Conservation (phyloP, 1,139 yeast genomes). For the Wickerhamiella infanticola region DNA sequence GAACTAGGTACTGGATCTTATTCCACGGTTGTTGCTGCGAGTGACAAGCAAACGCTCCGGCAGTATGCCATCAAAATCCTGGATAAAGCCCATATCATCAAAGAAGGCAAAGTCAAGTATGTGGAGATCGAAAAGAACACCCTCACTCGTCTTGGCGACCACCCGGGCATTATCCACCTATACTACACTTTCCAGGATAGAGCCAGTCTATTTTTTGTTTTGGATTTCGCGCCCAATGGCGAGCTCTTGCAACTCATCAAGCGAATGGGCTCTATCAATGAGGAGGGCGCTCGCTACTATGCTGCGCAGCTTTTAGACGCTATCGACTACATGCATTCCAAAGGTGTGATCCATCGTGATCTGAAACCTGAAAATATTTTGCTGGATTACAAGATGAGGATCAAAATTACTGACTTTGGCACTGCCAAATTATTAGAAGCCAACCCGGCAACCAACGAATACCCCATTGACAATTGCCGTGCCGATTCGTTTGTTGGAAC, state of each 20-base stretch:
- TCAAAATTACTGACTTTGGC: slow-evolving; percentile 95
- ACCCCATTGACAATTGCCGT: slow-evolving; percentile 36
- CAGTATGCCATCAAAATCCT: slow-evolving; percentile 84
- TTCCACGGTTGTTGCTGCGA: slow-evolving; percentile 80
- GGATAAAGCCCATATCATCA: slow-evolving; percentile 85
- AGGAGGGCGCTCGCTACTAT: slow-evolving; percentile 57
- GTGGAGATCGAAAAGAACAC: slow-evolving; percentile 94
- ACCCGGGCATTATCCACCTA: slow-evolving; percentile 75
- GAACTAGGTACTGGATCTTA: slow-evolving; percentile 93
- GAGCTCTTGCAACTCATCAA: slow-evolving; percentile 71
- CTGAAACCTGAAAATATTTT: slow-evolving; percentile 82
- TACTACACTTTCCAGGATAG: slow-evolving; percentile 93
- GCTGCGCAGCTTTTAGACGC: slow-evolving; percentile 77
- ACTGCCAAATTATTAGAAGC: slow-evolving; percentile 71
- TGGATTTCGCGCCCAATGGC: slow-evolving; percentile 88
- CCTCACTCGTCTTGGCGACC: slow-evolving; percentile 65
- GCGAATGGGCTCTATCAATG: slow-evolving; percentile 62
- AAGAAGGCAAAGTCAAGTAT: slow-evolving; percentile 88
- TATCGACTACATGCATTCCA: slow-evolving; percentile 60
- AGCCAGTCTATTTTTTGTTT: slow-evolving; percentile 71
- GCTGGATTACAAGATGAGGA: slow-evolving; percentile 61
- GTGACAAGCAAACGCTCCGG: slow-evolving; percentile 54
- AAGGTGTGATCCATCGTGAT: slow-evolving; percentile 87
- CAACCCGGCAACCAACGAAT: slow-evolving; percentile 18
- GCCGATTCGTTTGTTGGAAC: slow-evolving; percentile 85